Evolutionary conservation across 306 rosid species (phyloP).

Genomic region (Trichosanthes cucumerina): DNA sequence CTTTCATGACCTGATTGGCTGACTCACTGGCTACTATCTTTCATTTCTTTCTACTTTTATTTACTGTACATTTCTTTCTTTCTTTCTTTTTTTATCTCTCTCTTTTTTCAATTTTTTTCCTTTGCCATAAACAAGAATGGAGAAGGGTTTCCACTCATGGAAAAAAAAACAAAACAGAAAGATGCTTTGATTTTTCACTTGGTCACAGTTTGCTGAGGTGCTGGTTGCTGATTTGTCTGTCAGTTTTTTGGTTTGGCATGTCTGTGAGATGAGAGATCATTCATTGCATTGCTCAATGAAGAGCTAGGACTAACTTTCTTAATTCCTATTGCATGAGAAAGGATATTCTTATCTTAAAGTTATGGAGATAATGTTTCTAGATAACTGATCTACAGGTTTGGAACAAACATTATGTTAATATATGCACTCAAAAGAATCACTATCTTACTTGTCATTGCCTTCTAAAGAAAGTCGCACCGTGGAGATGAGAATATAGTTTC

Average conservation of each 20-base stretch:
- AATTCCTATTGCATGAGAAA: not conserved
- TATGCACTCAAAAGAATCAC: not conserved
- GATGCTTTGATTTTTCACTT: not conserved
- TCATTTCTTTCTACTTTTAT: conserved; percentile 5
- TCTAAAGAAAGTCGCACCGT: not conserved
- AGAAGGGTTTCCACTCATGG: not conserved
- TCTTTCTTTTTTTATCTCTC: not conserved
- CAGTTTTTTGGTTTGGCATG: not conserved
- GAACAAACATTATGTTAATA: not conserved
- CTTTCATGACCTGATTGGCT: conserved; percentile 11
- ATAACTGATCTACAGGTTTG: not conserved
- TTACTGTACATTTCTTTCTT: not conserved
- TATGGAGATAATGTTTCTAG: not conserved
- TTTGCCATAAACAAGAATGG: not conserved
- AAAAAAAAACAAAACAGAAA: not conserved
- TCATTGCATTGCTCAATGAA: not conserved
- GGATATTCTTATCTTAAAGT: not conserved
- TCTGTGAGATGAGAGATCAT: not conserved
- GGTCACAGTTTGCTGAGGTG: not conserved
- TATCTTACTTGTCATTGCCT: not conserved
- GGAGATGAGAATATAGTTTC: not conserved
- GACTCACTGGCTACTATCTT: conserved; percentile 2
- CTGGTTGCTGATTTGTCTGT: not conserved
- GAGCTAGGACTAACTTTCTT: not conserved
- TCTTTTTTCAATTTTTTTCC: not conserved